A percentile compares a stretch with the other conserved stretches of the same genome.
These are phyloP conservation scores for Trifolium fragiferum DNA, from an alignment of 306 rosid species.

Conservation along the genomic window DNA sequence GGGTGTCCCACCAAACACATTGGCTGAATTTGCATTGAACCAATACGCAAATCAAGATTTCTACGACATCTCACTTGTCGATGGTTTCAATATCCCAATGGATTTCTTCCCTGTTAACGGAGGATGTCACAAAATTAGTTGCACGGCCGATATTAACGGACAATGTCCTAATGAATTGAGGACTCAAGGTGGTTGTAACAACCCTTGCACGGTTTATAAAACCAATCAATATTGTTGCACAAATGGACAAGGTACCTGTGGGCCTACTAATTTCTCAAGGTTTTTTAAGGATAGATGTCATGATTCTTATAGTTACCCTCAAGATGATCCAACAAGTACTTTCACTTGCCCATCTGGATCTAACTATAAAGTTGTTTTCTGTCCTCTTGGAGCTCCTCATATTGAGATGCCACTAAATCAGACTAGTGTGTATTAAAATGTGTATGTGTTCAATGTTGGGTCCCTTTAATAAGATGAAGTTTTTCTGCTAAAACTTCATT, in stretches of 20 bases:
- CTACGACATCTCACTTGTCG: slow-evolving; percentile 52
- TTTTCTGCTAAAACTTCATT: slow-evolving; percentile 17
- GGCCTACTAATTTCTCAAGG: slow-evolving; percentile 44
- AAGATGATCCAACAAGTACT: slow-evolving; percentile 56
- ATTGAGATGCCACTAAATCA: slow-evolving; percentile 30
- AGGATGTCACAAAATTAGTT: slow-evolving; percentile 40
- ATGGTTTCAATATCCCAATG: slow-evolving; percentile 66
- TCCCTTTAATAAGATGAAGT: slow-evolving; percentile 17
- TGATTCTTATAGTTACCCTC: slow-evolving; percentile 54
- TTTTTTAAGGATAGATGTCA: slow-evolving; percentile 56
- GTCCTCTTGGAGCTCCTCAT: slow-evolving; percentile 45
- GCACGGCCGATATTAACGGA: slow-evolving; percentile 57
- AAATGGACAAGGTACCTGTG: slow-evolving; percentile 45
- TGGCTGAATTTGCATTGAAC: slow-evolving; percentile 59
- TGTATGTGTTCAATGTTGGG: background rate
- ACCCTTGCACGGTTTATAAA: slow-evolving; percentile 53
- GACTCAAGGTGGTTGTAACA: slow-evolving; percentile 59
- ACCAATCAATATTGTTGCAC: slow-evolving; percentile 55
- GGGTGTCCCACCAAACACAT: slow-evolving; percentile 66
- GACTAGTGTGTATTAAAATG: slow-evolving; percentile 9
- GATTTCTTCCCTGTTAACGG: slow-evolving; percentile 51
- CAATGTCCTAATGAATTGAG: slow-evolving; percentile 59
- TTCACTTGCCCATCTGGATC: slow-evolving; percentile 59
- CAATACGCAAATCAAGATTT: slow-evolving; percentile 49
- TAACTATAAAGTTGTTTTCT: slow-evolving; percentile 53